Percentiles rank a stretch among this genome's conserved stretches.
Evolutionary conservation across 441 rosid genomes (phyloP).

Genomic region (Populus hybrid): DNA sequence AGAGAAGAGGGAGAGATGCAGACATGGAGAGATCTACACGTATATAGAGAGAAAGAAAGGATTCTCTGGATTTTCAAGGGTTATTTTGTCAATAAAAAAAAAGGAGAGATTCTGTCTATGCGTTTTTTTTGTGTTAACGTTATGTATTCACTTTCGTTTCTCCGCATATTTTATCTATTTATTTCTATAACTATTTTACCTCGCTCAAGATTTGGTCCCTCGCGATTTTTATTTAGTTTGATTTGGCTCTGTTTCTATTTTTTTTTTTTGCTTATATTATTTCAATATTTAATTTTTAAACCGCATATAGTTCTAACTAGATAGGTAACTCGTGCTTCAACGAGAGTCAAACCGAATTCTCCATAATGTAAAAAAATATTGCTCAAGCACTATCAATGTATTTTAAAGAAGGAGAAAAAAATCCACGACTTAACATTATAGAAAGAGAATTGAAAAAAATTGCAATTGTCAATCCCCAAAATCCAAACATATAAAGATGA

Average conservation of each 20-base stretch:
- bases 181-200: not conserved
- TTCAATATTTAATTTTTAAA: too few species aligned
- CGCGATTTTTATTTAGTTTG: not conserved
- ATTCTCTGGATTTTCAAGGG: not conserved
- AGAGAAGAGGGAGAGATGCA: conserved; percentile 24
- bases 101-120: conserved; percentile 30
- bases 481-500: too few species aligned
- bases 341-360: too few species aligned
- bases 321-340: too few species aligned
- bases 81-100: too few species aligned
- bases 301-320: not conserved
- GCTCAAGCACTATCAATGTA: too few species aligned
- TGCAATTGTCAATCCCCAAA: too few species aligned
- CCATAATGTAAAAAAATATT: too few species aligned
- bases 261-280: not conserved
- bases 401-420: too few species aligned
- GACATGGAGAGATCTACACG: conserved; percentile 35
- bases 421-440: too few species aligned
- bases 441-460: too few species aligned
- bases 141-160: conserved; percentile 38
- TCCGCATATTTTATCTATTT: conserved; percentile 56
- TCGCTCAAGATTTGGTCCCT: not conserved
- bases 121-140: conserved; percentile 11
- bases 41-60: conserved; percentile 14
- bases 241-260: too few species aligned